Percentiles rank a stretch among this genome's conserved stretches.
These are phyloP conservation scores for Penicillium daleae DNA, from an alignment of 495 filamentous ascomycete species.

Conservation along the genomic window DNA sequence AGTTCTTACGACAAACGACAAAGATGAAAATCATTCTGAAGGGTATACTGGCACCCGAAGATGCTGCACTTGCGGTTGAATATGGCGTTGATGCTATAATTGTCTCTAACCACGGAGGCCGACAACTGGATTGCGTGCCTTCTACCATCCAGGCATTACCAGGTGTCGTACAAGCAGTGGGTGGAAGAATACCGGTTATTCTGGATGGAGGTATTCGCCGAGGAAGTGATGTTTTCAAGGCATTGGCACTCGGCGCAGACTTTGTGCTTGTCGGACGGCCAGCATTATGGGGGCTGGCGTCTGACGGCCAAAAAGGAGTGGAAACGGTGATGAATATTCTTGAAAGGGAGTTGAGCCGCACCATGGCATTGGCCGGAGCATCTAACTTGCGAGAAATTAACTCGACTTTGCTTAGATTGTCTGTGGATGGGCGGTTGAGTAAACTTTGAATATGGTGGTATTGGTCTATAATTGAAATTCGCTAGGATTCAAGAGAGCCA, in stretches of 20 bases:
- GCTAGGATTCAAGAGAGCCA: no score
- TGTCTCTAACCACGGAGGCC: constrained; percentile 68
- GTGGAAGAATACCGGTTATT: neutral
- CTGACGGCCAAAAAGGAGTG: neutral
- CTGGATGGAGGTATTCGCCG: neutral
- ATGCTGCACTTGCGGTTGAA: constrained; percentile 47
- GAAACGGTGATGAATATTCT: neutral
- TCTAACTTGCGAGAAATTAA: neutral
- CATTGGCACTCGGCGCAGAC: neutral
- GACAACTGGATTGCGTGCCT: constrained; percentile 63
- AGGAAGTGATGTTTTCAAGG: neutral
- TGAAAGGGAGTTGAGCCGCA: neutral
- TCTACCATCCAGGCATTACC: constrained; percentile 63
- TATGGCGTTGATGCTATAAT: constrained; percentile 63
- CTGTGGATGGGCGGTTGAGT: neutral
- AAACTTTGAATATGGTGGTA: neutral
- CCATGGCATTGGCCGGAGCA: neutral
- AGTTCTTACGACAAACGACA: constrained; percentile 14
- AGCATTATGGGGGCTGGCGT: neutral
- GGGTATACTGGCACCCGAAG: constrained; percentile 12
- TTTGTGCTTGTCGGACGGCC: neutral
- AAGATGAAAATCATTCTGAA: constrained; percentile 20
- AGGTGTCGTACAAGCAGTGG: constrained; percentile 54
- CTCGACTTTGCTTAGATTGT: neutral
- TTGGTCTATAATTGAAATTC: neutral